Evolutionary conservation across 306 rosid species (phyloP), one percentile per base, ranked within the genome.

Genomic region (Citrullus colocynthis): DNA sequence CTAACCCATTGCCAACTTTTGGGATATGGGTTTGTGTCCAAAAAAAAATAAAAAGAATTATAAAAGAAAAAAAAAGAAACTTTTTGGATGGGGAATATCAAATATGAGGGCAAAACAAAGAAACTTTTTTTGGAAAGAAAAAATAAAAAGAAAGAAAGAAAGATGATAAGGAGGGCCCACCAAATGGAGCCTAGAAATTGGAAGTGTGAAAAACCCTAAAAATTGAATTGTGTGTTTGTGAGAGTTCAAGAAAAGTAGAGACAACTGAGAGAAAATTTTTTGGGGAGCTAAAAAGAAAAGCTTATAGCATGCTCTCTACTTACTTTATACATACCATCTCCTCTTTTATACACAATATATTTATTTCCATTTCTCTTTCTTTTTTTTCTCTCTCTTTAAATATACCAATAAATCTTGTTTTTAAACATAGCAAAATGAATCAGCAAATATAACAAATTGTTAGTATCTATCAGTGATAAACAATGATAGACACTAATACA

Each of bases 261-360:
- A 36, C 39, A 36, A 36, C 39, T 36, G 39, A 36, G 5, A 44
- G 49, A 44, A 44, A 44, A 9, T 44, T 9, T 44, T 44, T 44
- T 44, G 49, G 49, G 49, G 65, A 24, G 17, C 34, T 59, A 59
- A 59, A 59, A 59, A 59, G 65, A 59, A 90, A 85, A 85, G 83
- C 7, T 52, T 67, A 70, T 81, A 82, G 93, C 97, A 88, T 88
- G 96, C 93, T 59, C 39, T 36, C 39, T 36, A 36, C 39, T 32
- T 74, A 90, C 93, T 92, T 90, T 88, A 88, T 88, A 82, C 89
- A 88, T 83, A 9, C 49, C 39, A 36, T 9, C 13, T 44, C 49
- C 49, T 44, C 13, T 44, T 84, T 77, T 82, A 84, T 79, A 80
- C 84, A 24, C 7, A 15, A 52, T 16, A 15, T 36, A 4, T 36